Base-by-base conservation (phyloP, 371 early-diverging fungal species). In the Sporodiniella umbellata region DNA sequence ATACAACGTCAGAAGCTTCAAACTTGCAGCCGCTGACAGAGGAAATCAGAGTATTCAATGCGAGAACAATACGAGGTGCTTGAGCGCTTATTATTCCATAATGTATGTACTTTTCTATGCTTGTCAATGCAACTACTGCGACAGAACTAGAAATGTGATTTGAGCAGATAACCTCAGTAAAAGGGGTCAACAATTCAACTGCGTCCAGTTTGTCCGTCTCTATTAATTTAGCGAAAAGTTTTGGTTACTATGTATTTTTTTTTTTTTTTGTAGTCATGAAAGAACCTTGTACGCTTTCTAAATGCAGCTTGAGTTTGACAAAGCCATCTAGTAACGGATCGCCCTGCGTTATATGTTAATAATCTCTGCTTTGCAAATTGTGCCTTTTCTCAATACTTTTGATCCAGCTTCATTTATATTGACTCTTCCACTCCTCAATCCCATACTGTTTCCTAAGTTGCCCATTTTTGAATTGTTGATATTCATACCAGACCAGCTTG, bases 71-170 rank as follows among this genome's bases (percentile, higher is more conserved):
- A 48, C 80, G 79, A 15, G 88, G 83, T 38, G 83, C 88, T 48
- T 81, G 74, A 6, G 84, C 72, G 62, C 88, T 88, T 83, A 97
- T 67, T 30, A 96, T 80, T n/a, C 85, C 84, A 66, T 90, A 89
- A 51, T 82, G 78, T 35, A 97, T 72, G 48, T 97, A 90, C 58
- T 89, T 89, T 64, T 97, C 93, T 19, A 98, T 78, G 47, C 90
- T 88, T 25, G 80, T 82, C 11, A 98, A 76, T 7, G 96, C 95
- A 14, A 91, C 86, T 14, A 93, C 89, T 0, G 95, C 93, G 48
- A 97, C 96, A n/a, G 92, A 90, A 3, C 95, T 96, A 12, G 92
- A 94, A 3, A 94, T 94, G 55, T 93, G 92, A 10, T 92, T 91
- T 48, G 92, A 90, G 31, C 87, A 83, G 48, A 98, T 89, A 6